Percentiles rank a stretch among this genome's conserved stretches.
These are phyloP conservation scores for Musa troglodytarum DNA, from an alignment of 176 grass and related monocot genomes.

Conservation along the genomic window DNA sequence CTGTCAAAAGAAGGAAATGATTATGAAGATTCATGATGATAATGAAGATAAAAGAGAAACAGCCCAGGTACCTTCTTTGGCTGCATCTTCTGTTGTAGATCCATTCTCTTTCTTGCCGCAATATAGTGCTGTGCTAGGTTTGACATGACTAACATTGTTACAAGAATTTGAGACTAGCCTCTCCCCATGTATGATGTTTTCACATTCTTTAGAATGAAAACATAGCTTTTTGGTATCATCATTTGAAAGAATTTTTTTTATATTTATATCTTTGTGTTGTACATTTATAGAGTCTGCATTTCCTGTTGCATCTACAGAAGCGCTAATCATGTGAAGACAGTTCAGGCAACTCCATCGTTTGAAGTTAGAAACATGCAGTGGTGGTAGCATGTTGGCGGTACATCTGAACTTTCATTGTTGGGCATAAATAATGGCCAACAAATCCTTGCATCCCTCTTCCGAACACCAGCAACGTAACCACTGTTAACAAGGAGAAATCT, in stretches of 20 bases:
- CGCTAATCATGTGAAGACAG: neutral
- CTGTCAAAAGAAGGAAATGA: neutral
- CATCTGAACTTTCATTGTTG: neutral
- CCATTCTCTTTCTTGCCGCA: neutral
- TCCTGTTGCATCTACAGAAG: neutral
- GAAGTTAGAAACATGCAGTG: conserved; percentile 5
- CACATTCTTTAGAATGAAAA: neutral
- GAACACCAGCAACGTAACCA: conserved; percentile 16
- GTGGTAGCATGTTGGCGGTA: neutral
- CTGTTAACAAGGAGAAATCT: neutral
- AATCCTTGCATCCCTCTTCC: conserved; percentile 10
- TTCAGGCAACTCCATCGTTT: conserved; percentile 13
- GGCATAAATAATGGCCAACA: conserved; percentile 18
- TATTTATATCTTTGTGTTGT: conserved; percentile 4
- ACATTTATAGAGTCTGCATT: neutral
- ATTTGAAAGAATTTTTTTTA: neutral
- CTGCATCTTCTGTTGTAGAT: neutral
- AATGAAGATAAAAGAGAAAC: neutral
- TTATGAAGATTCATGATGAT: too few relatives aligned
- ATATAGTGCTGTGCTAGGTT: neutral
- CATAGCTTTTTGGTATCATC: neutral
- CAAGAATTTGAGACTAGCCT: neutral
- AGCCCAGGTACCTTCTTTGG: neutral
- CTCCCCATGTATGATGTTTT: neutral
- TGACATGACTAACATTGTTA: neutral